Base-by-base conservation (phyloP, 2,329 filamentous ascomycete genomes). In the Hymenoscyphus albidus region DNA sequence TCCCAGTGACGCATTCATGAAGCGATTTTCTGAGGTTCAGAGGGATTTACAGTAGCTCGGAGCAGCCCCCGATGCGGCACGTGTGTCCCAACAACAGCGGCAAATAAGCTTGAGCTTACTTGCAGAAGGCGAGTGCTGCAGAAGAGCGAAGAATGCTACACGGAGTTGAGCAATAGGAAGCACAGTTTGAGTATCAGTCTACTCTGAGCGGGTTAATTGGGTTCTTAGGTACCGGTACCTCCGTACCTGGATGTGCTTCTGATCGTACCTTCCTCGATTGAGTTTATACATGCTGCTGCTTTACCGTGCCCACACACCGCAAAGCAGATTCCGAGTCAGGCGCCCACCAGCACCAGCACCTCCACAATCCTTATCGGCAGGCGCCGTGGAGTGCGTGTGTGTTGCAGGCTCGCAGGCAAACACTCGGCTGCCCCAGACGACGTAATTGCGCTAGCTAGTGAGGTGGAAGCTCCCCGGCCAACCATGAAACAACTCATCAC, bases 381-480 rank as follows among this genome's bases (percentile, higher is more conserved):
- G 55, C 61, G 22, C 16, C 32, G 18, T 35, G 35, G 35, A 35
- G 35, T 35, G 32, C 32, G 32, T 35, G 32, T 9, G 32, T 2
- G 32, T 27, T 35, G 35, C 35, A 10, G 35, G 35, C 5, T 35
- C 35, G 35, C 35, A 35, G 35, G 35, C 35, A 35, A 35, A n/a
- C 44, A 5, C 18, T 27, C 44, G 9, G 44, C 44, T 51, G 44
- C n/a, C 40, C 18, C 12, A 13, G 42, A 39, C 62, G 57, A 59
- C 62, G 62, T 63, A 63, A 63, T 63, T 63, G 56, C 13, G 48
- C 62, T 51, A 35, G 40, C 14, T 18, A 22, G 18, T 5, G 16
- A 16, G 18, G 18, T 51, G 44, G 42, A 44, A 61, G 59, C 59
- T 60, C 59, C 59, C 59, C 59, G 59, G 59, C 59, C 59, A 61